These are phyloP conservation scores for Penicillium sp. DNA, from an alignment of 2,329 filamentous ascomycete genomes.

Conservation along the genomic window DNA sequence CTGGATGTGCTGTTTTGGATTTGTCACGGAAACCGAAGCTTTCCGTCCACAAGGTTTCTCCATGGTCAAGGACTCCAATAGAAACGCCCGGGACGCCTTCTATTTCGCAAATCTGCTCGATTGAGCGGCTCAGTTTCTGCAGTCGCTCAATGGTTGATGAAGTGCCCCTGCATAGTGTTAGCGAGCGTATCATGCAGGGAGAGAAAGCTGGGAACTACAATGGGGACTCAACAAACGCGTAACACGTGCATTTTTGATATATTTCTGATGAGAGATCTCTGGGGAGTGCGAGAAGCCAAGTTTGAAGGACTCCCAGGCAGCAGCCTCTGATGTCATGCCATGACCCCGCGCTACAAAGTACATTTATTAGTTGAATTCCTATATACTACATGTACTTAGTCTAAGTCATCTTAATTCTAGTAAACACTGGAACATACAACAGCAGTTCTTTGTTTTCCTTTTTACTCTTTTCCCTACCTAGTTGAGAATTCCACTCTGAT, in stretches of 20 bases:
- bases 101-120: background rate
- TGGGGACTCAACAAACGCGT: too few relatives aligned
- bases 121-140: background rate
- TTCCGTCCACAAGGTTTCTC: background rate
- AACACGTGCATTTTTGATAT: background rate
- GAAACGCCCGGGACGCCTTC: background rate
- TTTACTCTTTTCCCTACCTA: too few relatives aligned
- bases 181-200: background rate
- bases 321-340: background rate
- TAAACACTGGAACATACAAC: too few relatives aligned
- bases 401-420: too few relatives aligned
- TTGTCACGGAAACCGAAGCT: slow-evolving; percentile 1
- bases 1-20: background rate
- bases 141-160: background rate
- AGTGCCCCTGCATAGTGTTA: background rate
- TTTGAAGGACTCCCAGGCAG: background rate
- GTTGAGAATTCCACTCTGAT: too few relatives aligned
- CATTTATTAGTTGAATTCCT: background rate
- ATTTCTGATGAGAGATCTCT: background rate
- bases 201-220: too few relatives aligned
- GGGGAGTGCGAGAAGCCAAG: background rate
- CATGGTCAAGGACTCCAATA: background rate
- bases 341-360: background rate
- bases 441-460: too few relatives aligned
- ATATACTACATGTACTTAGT: too few relatives aligned